Conservation (phyloP, 2,329 filamentous ascomycete genomes). For the Colletotrichum endophyticum region DNA sequence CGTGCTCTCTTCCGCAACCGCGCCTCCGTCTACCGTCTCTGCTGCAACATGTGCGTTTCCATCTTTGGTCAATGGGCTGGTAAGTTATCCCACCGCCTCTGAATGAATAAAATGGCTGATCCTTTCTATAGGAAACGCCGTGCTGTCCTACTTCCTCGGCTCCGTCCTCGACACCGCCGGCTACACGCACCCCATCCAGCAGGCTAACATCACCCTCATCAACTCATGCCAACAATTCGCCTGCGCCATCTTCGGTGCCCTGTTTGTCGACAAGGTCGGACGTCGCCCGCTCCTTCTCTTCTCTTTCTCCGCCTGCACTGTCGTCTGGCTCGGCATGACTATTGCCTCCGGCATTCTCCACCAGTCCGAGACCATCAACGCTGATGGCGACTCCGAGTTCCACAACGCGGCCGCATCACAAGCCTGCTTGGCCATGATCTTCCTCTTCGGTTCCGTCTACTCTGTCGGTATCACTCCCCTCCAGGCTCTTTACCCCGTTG, state of each 20-base stretch:
- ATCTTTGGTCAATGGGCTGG: conserved; percentile 53
- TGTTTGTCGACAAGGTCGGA: conserved; percentile 53
- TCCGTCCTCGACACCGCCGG: conserved; percentile 57
- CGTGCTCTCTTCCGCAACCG: conserved; percentile 45
- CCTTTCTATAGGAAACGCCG: conserved; percentile 26
- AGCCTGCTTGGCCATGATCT: conserved; percentile 56
- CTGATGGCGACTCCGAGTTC: conserved; percentile 26
- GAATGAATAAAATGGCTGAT: background rate
- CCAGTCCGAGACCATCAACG: conserved; percentile 31
- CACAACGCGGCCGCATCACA: conserved; percentile 44
- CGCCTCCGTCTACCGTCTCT: conserved; percentile 46
- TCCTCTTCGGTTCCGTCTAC: conserved; percentile 58
- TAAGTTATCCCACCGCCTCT: conserved; percentile 4
- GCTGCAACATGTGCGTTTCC: conserved; percentile 44
- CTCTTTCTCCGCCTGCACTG: conserved; percentile 50
- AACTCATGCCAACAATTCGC: conserved; percentile 55
- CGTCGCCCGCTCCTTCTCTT: conserved; percentile 58
- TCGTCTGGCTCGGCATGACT: conserved; percentile 57
- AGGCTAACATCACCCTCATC: conserved; percentile 57
- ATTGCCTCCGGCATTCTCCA: conserved; percentile 45
- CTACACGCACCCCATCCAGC: conserved; percentile 38
- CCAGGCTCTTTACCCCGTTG: conserved; percentile 47
- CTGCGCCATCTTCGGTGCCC: conserved; percentile 53
- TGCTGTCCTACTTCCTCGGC: conserved; percentile 30
- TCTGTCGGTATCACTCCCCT: conserved; percentile 44